Conservation (phyloP, 345 rosid genomes). For the Microcos paniculata region DNA sequence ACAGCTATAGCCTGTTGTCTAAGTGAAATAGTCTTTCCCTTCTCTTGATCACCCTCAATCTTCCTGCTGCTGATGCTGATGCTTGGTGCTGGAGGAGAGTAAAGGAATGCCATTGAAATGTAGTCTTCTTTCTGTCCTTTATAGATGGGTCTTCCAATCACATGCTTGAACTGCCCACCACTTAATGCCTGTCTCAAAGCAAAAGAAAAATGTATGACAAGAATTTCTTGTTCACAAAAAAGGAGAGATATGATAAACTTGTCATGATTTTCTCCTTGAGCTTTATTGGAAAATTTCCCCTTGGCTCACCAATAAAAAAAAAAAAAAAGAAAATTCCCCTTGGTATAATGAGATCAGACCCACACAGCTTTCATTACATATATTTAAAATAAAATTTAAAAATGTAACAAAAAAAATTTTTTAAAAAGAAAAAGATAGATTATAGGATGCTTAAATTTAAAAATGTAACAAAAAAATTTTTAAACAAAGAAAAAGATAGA, state of each 20-base stretch:
- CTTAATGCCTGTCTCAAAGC: conserved; percentile 36
- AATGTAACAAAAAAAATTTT: not conserved
- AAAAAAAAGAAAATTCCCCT: too few species aligned
- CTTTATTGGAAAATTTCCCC: not conserved
- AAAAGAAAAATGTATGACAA: not conserved
- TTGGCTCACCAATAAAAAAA: too few species aligned
- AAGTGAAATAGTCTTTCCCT: conserved; percentile 50
- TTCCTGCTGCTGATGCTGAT: not conserved
- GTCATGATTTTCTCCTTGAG: too few species aligned
- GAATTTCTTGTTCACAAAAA: not conserved
- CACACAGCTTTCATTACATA: not conserved
- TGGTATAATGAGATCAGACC: not conserved
- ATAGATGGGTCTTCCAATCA: conserved; percentile 55
- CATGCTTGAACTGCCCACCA: conserved; percentile 60
- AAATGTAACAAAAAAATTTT: not conserved
- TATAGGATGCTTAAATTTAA: too few species aligned
- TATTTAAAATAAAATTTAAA: not conserved
- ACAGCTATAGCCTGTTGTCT: conserved; percentile 55
- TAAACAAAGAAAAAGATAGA: too few species aligned
- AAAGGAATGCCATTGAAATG: conserved; percentile 61
- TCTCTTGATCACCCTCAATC: not conserved
- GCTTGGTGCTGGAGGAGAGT: conserved; percentile 38
- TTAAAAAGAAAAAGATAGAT: too few species aligned
- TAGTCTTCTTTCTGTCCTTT: conserved; percentile 35
- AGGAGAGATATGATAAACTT: not conserved